Evolutionary conservation across 805 yeast genomes (phyloP), one percentile per base, ranked within the genome.

Genomic region (Hanseniaspora pseudoguilliermondii): DNA sequence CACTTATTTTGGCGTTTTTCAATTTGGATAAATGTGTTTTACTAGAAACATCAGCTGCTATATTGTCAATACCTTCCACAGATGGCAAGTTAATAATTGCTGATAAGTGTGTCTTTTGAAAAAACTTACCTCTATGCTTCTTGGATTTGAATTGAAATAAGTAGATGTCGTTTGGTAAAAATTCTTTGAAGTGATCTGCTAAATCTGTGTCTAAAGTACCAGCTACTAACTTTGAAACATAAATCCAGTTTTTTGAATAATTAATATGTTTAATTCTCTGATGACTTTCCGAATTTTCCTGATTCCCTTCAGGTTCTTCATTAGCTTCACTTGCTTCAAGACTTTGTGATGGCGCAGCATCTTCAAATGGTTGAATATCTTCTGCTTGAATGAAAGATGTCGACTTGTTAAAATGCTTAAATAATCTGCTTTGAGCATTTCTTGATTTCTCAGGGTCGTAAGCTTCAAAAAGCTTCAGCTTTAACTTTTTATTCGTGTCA

Each of bases 41-140:
- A 20, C 63, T 69, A 1, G 55, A 29, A 16, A 43, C 49, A 3
- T 44, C 47, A 20, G 25, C 8, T 1, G 58, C 58, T 18, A 43
- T 79, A n/a, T 67, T 67, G 3, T 67, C 67, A 39, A 78, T 62
- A 2, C 74, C 74, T 20, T 65, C 71, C 2, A 68, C 73, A n/a
- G 71, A 70, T 18, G 72, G 70, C 57, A 77, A 67, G 49, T 73
- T 77, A 51, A 73, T 76, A 69, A 75, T 74, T 52, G 86, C 87
- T 52, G 77, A 74, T 15, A 74, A 73, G 53, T 67, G 61, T 46
- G 69, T 69, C 48, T 69, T 71, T 34, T 66, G 67, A 58, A 72
- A 66, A 54, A 61, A 62, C 42, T 63, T 61, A 35, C 60, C 60
- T 43, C 63, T 62, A 55, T 61, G 58, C 49, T 60, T 27, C 7